A percentile compares a stretch with the other conserved stretches of the same genome.
phyloP scores from a whole-genome alignment of 257 asterid genomes.

The Rhazya stricta region DNA sequence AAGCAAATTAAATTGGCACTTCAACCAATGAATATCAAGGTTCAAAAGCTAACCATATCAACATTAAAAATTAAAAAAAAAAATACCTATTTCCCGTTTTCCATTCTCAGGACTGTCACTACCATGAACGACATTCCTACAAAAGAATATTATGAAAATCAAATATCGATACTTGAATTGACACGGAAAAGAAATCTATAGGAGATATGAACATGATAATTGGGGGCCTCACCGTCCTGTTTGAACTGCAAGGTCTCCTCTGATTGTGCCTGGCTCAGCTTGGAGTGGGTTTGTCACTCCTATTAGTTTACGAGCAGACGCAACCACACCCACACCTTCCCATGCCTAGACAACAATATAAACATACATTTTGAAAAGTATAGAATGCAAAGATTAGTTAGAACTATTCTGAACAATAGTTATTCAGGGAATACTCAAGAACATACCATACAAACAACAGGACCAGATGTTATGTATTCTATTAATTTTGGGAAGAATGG shows the following conservation, averaged over 20 bases:
- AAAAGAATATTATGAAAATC: conserved; percentile 12
- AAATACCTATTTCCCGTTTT: conserved; percentile 73
- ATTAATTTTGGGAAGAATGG: conserved; percentile 86
- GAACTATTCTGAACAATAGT: background rate
- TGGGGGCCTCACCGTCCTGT: conserved; percentile 69
- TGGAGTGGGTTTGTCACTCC: conserved; percentile 93
- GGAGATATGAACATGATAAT: background rate
- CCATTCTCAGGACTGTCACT: conserved; percentile 96
- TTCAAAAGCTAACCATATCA: background rate
- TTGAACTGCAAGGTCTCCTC: conserved; percentile 96
- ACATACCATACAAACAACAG: conserved; percentile 89
- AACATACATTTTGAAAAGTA: background rate
- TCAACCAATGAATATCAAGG: background rate
- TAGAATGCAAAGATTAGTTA: background rate
- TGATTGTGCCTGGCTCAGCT: conserved; percentile 94
- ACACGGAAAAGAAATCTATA: background rate
- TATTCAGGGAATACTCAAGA: background rate
- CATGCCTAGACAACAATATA: conserved; percentile 49
- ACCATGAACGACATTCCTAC: conserved; percentile 96
- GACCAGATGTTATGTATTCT: conserved; percentile 81
- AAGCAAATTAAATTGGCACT: background rate
- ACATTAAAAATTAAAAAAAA: background rate
- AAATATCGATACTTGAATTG: conserved; percentile 2
- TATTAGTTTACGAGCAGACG: conserved; percentile 89
- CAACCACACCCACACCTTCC: conserved; percentile 93